Evolutionary conservation across 225 moss, liverwort and hornwort species (phyloP), one percentile per base, ranked within the genome.

Genomic region (Ulota crispa): DNA sequence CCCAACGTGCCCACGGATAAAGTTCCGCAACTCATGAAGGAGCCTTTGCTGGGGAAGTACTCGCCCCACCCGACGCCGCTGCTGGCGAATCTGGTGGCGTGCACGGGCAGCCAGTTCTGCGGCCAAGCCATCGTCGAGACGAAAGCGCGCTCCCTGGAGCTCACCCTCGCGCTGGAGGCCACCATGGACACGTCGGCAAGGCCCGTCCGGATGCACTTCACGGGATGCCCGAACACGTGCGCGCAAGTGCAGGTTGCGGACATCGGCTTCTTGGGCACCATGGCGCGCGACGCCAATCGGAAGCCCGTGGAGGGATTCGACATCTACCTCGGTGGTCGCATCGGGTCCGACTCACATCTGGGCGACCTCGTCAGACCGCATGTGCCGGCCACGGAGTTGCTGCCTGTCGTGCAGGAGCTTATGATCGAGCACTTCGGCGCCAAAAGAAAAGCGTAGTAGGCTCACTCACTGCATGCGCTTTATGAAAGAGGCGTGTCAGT

Each of bases 81-180:
- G 41, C 23, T 95, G 72, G 89, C 93, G 16, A 90, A 84, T 36
- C 78, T 99, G 80, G 98, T 95, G 75, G 89, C 95, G 19, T 99
- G 95, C 80, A 99, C 98, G 0, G 95, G 95, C 13, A 95, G 82
- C 71, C 95, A 99, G 77, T 99, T 94, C 84, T 99, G 98, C 42
- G 98, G 98, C 23, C 89, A 92, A 78, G 95, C 82, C 37, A 94
- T 99, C 70, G 88, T 73, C 0, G 98, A 99, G 85, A 99, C 98
- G 1, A 99, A 99, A 70, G 90, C 90, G 16, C 85, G 89, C 61
- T 72, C 90, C 3, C 71, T 99, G 74, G 79, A 85, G n/a, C 89
- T 99, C 68, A 93, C 95, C 5, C 69, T 71, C 31, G 91, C 95
- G 86, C 85, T 99, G 20, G 95, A 95, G 32, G 92, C 90, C 19